phyloP scores from a whole-genome alignment of 192 early-diverging fungal species.

The Backusella macrospora region DNA sequence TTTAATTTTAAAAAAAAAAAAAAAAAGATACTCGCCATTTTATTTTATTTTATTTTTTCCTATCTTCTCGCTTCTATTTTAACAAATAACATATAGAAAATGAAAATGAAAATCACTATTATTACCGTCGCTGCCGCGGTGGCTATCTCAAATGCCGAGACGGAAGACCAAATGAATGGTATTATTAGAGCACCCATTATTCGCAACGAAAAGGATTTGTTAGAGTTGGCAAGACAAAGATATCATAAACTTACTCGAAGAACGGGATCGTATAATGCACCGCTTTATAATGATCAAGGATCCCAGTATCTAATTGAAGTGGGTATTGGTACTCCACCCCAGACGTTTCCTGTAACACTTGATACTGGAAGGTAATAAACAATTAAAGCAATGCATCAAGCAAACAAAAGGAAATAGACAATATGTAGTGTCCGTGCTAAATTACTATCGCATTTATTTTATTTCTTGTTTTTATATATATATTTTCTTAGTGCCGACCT shows the following conservation, averaged over 20 bases:
- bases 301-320: constrained; percentile 43
- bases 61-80: neutral
- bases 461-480: too few species aligned
- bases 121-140: neutral
- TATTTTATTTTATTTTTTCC: constrained; percentile 6
- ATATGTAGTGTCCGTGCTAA: neutral
- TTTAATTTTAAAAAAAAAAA: neutral
- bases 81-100: neutral
- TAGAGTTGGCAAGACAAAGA: constrained; percentile 18
- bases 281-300: constrained; percentile 39
- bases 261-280: neutral
- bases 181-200: constrained; percentile 33
- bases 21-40: constrained; percentile 7
- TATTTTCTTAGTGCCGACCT: constrained; percentile 37
- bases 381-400: neutral
- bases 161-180: constrained; percentile 7
- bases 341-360: constrained; percentile 35
- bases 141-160: neutral
- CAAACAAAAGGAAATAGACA: neutral
- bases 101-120: neutral
- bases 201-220: constrained; percentile 4
- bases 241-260: constrained; percentile 14
- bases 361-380: constrained; percentile 41
- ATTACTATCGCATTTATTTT: neutral
- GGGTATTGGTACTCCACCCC: constrained; percentile 32